These are phyloP conservation scores for Elymus sibiricus DNA, from an alignment of 176 grass and related monocot species.

Conservation along the genomic window DNA sequence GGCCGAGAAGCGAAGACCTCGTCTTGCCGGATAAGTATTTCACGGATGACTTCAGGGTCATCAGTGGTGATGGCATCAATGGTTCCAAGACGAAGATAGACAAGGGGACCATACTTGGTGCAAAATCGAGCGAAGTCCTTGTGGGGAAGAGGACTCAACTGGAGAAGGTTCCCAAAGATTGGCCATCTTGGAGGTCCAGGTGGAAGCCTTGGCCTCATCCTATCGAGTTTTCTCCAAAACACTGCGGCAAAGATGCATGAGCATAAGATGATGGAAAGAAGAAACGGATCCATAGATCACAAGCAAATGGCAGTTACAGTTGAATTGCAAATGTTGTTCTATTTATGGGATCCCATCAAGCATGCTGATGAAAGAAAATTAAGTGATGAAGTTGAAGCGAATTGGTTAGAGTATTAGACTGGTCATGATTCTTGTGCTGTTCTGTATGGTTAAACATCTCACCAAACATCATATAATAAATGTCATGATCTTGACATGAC, in stretches of 20 bases:
- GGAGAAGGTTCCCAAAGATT: constrained; percentile 78
- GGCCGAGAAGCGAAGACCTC: constrained; percentile 86
- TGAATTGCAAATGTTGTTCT: constrained; percentile 22
- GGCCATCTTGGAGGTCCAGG: constrained; percentile 82
- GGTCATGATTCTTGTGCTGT: constrained; percentile 74
- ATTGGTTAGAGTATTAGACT: constrained; percentile 50
- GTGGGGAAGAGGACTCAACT: constrained; percentile 75
- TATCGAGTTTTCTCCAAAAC: constrained; percentile 36
- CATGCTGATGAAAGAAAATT: constrained; percentile 21
- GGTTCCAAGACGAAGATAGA: constrained; percentile 83
- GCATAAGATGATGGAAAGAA: constrained; percentile 53
- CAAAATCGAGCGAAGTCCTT: constrained; percentile 82
- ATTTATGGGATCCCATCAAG: constrained; percentile 43
- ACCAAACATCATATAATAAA: constrained; percentile 43
- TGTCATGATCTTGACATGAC: constrained; percentile 76
- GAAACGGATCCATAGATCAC: constrained; percentile 40
- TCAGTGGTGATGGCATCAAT: constrained; percentile 88
- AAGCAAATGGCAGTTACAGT: constrained; percentile 29
- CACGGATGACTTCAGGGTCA: constrained; percentile 82
- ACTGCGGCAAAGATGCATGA: constrained; percentile 40
- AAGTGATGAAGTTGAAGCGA: constrained; percentile 32
- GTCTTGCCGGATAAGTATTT: constrained; percentile 85
- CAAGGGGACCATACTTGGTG: constrained; percentile 65
- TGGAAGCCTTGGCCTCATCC: constrained; percentile 51
- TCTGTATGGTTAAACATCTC: constrained; percentile 49